These are phyloP conservation scores for Amphirosellinia nigrospora DNA, from an alignment of 495 filamentous ascomycete genomes.

Conservation along the genomic window DNA sequence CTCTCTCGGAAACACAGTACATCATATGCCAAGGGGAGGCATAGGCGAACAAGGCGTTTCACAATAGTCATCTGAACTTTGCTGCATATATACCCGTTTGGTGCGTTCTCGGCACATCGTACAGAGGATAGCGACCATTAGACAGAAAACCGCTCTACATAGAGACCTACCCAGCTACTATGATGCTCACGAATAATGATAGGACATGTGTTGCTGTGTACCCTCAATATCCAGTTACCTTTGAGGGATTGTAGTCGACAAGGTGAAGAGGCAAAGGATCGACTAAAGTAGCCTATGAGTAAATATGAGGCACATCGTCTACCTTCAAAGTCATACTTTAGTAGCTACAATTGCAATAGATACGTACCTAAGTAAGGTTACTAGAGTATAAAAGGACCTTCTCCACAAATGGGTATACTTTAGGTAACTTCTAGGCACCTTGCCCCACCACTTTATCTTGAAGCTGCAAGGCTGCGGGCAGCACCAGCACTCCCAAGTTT, in stretches of 20 bases:
- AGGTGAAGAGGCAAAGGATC: neutral
- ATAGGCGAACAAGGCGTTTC: conserved; percentile 24
- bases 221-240: neutral
- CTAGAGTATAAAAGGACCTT: too few relatives aligned
- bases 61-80: conserved; percentile 18
- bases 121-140: conserved; percentile 18
- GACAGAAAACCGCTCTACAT: conserved; percentile 17
- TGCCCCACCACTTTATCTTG: too few relatives aligned
- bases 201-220: neutral
- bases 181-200: conserved; percentile 8
- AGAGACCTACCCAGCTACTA: conserved; percentile 11
- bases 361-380: too few relatives aligned
- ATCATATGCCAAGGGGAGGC: conserved; percentile 7
- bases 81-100: conserved; percentile 25
- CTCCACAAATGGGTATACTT: too few relatives aligned
- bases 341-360: too few relatives aligned
- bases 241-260: neutral
- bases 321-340: too few relatives aligned
- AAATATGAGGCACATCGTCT: neutral
- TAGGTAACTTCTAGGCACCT: too few relatives aligned
- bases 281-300: neutral
- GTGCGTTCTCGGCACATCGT: conserved; percentile 18
- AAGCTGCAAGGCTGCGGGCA: neutral
- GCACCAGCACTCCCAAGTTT: neutral
- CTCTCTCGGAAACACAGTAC: neutral